Conservation (phyloP, 768 basidiomycete genomes). For the Suillus plorans region DNA sequence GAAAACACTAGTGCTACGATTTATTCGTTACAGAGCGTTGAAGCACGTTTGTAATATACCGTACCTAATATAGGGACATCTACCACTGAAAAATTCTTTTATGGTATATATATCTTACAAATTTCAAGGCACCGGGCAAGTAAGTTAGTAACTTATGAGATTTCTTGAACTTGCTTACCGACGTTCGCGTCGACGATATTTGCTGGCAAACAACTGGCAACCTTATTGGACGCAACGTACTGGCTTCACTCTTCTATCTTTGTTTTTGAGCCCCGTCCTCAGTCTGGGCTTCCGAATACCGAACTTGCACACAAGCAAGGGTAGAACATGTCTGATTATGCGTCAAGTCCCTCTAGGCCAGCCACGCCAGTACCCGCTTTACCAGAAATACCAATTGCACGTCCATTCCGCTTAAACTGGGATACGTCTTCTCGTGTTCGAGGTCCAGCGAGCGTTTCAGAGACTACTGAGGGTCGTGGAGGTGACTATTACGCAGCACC, state of each 20-base stretch:
- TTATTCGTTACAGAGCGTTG: not conserved
- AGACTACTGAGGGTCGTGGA: conserved; percentile 64
- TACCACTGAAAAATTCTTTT: not conserved
- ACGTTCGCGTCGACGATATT: not conserved
- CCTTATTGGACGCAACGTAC: not conserved
- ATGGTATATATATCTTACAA: not conserved
- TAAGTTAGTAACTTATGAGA: not conserved
- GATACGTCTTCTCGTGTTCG: conserved; percentile 54
- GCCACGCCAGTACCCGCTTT: conserved; percentile 51
- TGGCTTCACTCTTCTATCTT: not conserved
- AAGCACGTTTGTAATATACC: not conserved
- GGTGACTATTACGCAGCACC: conserved; percentile 54
- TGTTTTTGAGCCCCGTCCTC: not conserved
- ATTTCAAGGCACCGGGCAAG: not conserved
- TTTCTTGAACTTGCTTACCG: not conserved
- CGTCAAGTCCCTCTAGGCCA: conserved; percentile 58
- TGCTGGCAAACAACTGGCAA: not conserved
- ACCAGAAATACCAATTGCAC: conserved; percentile 45
- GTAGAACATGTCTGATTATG: conserved; percentile 38
- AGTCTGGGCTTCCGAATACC: not conserved
- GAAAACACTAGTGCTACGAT: not conserved
- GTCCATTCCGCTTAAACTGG: conserved; percentile 76
- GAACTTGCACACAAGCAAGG: conserved; percentile 4
- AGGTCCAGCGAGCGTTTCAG: conserved; percentile 75
- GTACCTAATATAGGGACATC: not conserved